These are phyloP conservation scores for Immersiporthe knoxdaviesiana DNA, from an alignment of 2,329 filamentous ascomycete genomes.

Conservation along the genomic window DNA sequence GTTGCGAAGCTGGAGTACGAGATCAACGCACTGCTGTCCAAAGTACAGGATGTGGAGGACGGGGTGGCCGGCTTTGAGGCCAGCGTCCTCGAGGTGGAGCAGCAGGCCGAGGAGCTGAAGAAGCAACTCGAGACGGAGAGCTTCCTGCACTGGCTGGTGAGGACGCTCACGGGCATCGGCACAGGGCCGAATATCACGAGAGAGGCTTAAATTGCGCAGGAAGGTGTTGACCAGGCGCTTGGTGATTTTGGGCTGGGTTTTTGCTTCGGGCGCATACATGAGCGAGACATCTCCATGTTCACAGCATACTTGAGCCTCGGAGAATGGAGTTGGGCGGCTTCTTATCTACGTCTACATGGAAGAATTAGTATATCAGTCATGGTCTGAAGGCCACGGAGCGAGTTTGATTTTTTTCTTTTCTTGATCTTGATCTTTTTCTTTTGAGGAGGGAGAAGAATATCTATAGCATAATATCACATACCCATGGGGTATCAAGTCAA, in stretches of 20 bases:
- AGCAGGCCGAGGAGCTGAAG: constrained; percentile 64
- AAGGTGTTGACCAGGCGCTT: background rate
- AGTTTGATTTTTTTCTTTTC: constrained; percentile 5
- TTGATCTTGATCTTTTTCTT: constrained; percentile 7
- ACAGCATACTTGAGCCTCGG: constrained; percentile 22
- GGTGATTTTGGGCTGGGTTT: background rate
- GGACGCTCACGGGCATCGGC: constrained; percentile 63
- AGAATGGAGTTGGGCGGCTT: constrained; percentile 21
- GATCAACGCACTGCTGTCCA: constrained; percentile 75
- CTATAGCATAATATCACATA: constrained; percentile 28
- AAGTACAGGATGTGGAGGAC: constrained; percentile 85
- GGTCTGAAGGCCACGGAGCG: background rate
- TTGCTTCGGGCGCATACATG: background rate
- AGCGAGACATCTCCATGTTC: background rate
- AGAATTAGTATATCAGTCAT: background rate
- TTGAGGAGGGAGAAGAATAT: constrained; percentile 27
- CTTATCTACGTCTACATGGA: background rate
- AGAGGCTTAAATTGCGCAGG: constrained; percentile 18
- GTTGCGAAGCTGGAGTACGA: constrained; percentile 92
- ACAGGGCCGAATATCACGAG: constrained; percentile 60
- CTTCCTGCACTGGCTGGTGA: constrained; percentile 66
- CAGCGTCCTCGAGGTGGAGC: constrained; percentile 74
- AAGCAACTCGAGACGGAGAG: constrained; percentile 65
- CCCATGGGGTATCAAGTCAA: constrained; percentile 12
- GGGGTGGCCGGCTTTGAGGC: constrained; percentile 78